Percentiles rank a stretch among this genome's conserved stretches.
Evolutionary conservation across 768 basidiomycete genomes (phyloP).

Genomic region (Rhizopogon salebrosus): DNA sequence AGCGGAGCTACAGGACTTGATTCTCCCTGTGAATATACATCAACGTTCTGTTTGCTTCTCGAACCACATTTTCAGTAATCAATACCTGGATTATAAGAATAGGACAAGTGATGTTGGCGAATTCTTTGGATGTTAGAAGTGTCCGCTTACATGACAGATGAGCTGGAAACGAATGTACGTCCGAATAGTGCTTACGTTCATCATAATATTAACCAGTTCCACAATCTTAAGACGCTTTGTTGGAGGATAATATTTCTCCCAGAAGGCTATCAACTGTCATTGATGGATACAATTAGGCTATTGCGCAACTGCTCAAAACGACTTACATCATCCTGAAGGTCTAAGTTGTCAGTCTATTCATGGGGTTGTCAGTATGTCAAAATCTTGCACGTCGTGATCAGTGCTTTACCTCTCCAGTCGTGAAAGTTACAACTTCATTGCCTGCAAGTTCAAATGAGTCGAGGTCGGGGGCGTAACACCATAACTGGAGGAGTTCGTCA

Average conservation of each 20-base stretch:
- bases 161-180: not conserved
- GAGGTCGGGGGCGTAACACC: constrained; percentile 62
- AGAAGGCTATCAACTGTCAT: constrained; percentile 59
- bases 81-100: constrained; percentile 64
- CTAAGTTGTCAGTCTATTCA: constrained; percentile 30
- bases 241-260: constrained; percentile 55
- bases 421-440: constrained; percentile 50
- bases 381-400: not conserved
- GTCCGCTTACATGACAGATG: constrained; percentile 39
- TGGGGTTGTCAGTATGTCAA: not conserved
- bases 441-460: constrained; percentile 63
- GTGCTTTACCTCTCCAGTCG: constrained; percentile 50
- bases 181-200: constrained; percentile 45
- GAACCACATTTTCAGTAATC: not conserved
- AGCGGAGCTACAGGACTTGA: constrained; percentile 47
- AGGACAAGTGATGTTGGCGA: constrained; percentile 54
- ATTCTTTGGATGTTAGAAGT: constrained; percentile 41
- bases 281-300: not conserved
- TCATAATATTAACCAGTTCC: constrained; percentile 48
- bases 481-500: constrained; percentile 56
- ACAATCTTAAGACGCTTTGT: constrained; percentile 44
- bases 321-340: constrained; percentile 63
- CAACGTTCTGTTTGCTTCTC: not conserved
- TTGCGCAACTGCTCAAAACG: not conserved
- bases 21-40: constrained; percentile 45